Conservation (phyloP, 2,329 filamentous ascomycete genomes). For the Fusarium gaditjirri region DNA sequence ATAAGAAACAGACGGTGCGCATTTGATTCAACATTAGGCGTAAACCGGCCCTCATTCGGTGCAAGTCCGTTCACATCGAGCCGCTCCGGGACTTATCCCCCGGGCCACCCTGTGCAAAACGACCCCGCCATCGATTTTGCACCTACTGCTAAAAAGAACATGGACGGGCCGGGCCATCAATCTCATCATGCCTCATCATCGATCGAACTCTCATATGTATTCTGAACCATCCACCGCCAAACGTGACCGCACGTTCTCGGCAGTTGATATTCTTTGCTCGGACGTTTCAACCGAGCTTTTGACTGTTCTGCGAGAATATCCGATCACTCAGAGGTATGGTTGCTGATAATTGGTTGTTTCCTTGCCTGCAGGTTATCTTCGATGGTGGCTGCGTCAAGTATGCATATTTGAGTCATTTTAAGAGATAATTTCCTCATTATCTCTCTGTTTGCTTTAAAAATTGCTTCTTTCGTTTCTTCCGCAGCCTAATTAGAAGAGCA, state of each 20-base stretch:
- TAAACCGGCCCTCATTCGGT: conserved; percentile 5
- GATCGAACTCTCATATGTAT: conserved; percentile 2
- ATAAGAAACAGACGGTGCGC: conserved; percentile 8
- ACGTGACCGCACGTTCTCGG: conserved; percentile 37
- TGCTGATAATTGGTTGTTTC: conserved; percentile 2
- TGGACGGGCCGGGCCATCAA: conserved; percentile 32
- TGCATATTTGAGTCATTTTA: conserved; percentile 40
- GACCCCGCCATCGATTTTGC: conserved; percentile 20
- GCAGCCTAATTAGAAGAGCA: conserved; percentile 15
- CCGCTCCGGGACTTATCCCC: conserved; percentile 31
- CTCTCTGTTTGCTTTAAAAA: not conserved
- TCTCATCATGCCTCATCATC: conserved; percentile 23
- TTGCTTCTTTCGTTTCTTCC: conserved; percentile 7
- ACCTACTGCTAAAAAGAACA: not conserved
- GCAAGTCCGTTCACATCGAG: conserved; percentile 14
- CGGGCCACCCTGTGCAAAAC: conserved; percentile 24
- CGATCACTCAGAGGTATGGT: conserved; percentile 4
- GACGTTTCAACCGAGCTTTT: conserved; percentile 4
- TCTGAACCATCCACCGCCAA: conserved; percentile 39
- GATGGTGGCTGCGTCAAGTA: conserved; percentile 36
- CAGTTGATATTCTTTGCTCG: conserved; percentile 1
- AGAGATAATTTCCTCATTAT: not conserved
- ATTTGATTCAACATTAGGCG: conserved; percentile 9
- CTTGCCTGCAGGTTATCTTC: conserved; percentile 29
- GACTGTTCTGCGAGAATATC: conserved; percentile 1